phyloP scores from a whole-genome alignment of 192 early-diverging fungal species.

The Coemansia sp. region DNA sequence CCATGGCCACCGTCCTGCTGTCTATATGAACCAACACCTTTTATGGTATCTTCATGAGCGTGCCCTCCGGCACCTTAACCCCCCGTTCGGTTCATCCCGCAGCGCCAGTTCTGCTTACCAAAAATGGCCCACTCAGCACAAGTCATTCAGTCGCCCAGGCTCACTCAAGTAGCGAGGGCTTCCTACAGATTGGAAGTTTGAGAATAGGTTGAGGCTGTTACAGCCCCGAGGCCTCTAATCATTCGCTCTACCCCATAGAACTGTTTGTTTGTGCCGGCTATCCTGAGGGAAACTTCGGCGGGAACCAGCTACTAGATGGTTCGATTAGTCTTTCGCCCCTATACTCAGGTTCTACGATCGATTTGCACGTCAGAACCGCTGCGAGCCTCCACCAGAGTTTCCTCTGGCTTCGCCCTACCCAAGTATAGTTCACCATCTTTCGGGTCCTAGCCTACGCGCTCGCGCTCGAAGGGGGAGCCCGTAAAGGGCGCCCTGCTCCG shows the following conservation, averaged over 20 bases:
- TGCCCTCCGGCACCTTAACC: constrained; percentile 72
- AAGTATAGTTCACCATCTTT: constrained; percentile 84
- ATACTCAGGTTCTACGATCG: constrained; percentile 78
- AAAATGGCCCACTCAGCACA: constrained; percentile 88
- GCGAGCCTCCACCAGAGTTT: constrained; percentile 76
- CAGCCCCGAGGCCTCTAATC: constrained; percentile 78
- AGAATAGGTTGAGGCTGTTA: constrained; percentile 77
- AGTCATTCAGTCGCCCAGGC: constrained; percentile 62
- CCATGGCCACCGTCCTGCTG: constrained; percentile 83
- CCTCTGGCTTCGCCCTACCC: constrained; percentile 79
- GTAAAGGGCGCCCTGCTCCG: constrained; percentile 50
- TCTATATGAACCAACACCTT: constrained; percentile 79
- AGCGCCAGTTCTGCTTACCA: constrained; percentile 88
- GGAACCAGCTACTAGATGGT: constrained; percentile 85
- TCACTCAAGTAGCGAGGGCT: constrained; percentile 67
- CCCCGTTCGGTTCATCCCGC: constrained; percentile 81
- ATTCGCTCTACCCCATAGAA: constrained; percentile 83
- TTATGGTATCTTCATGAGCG: constrained; percentile 75
- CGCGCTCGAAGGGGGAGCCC: constrained; percentile 52
- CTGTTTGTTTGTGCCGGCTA: constrained; percentile 72
- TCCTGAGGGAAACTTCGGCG: constrained; percentile 82
- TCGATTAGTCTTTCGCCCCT: constrained; percentile 82
- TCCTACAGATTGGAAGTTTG: constrained; percentile 85
- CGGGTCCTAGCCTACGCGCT: constrained; percentile 75
- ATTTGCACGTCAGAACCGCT: constrained; percentile 77